phyloP scores from a whole-genome alignment of 805 yeast genomes.

The Deakozyma indianensis region DNA sequence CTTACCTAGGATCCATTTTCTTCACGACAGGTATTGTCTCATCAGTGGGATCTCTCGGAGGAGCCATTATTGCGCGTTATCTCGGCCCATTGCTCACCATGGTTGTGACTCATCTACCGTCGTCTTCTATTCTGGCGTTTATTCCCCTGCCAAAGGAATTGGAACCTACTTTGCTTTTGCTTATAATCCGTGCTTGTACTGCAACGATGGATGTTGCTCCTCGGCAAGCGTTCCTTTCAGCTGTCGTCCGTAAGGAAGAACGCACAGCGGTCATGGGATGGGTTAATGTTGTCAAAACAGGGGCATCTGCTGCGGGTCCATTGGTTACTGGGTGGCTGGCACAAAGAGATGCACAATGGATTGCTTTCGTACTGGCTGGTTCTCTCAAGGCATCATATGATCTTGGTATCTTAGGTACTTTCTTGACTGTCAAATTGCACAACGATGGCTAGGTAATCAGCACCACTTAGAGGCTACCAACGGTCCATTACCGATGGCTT shows the following conservation, averaged over 20 bases:
- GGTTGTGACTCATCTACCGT: conserved; percentile 60
- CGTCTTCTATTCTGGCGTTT: conserved; percentile 43
- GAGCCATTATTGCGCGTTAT: conserved; percentile 29
- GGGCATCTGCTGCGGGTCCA: conserved; percentile 72
- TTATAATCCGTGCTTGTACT: conserved; percentile 44
- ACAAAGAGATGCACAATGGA: conserved; percentile 18
- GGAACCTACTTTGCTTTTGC: conserved; percentile 32
- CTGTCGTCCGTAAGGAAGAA: conserved; percentile 48
- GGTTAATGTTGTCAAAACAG: conserved; percentile 72
- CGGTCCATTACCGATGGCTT: too few relatives aligned
- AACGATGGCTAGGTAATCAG: conserved; percentile 4
- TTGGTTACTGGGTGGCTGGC: conserved; percentile 62
- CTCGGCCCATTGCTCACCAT: conserved; percentile 72
- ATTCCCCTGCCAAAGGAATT: conserved; percentile 34
- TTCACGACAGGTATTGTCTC: conserved; percentile 47
- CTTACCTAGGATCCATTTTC: conserved; percentile 52
- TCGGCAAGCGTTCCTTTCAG: conserved; percentile 62
- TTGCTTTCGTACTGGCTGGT: conserved; percentile 23
- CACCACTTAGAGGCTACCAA: too few relatives aligned
- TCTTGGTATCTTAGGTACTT: conserved; percentile 17
- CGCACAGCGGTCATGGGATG: conserved; percentile 70
- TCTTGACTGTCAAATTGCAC: conserved; percentile 8
- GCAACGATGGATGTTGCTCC: conserved; percentile 84
- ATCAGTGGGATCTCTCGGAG: conserved; percentile 41
- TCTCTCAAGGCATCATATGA: conserved; percentile 21